Evolutionary conservation across 2,329 filamentous ascomycete species (phyloP).

Genomic region (Ascochyta viciae-villosae): DNA sequence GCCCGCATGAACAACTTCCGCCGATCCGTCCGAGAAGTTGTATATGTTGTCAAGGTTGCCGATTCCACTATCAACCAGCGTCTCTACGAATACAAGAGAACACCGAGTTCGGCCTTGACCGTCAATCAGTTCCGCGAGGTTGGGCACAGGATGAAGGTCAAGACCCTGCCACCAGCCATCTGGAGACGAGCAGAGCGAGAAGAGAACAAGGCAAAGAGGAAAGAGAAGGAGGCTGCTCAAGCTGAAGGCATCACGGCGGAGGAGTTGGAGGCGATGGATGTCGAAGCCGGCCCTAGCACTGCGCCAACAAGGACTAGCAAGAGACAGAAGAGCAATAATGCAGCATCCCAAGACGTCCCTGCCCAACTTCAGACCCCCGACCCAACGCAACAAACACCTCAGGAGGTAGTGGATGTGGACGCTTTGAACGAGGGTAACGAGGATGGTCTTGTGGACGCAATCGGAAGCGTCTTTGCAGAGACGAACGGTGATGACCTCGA

Average conservation of each 20-base stretch:
- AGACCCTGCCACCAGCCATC: conserved; percentile 75
- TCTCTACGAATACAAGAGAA: conserved; percentile 88
- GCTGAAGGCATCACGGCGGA: conserved; percentile 18
- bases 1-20: conserved; percentile 99
- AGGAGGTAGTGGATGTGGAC: conserved; percentile 22
- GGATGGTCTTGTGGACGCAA: conserved; percentile 29
- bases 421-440: conserved; percentile 30
- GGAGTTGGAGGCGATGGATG: conserved; percentile 12
- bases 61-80: conserved; percentile 92
- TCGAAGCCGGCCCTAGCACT: conserved; percentile 19
- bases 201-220: conserved; percentile 44
- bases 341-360: conserved; percentile 19
- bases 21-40: conserved; percentile 88
- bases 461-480: conserved; percentile 28
- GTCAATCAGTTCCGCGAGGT: conserved; percentile 83
- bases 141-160: conserved; percentile 71
- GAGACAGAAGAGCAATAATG: conserved; percentile 33
- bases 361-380: conserved; percentile 11
- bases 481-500: conserved; percentile 28
- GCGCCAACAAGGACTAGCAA: conserved; percentile 28
- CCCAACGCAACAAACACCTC: conserved; percentile 9
- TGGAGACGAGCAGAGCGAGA: conserved; percentile 67
- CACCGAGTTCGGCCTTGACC: conserved; percentile 82
- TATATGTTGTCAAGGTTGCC: conserved; percentile 98
- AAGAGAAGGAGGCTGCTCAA: conserved; percentile 19